Evolutionary conservation across 2,329 filamentous ascomycete genomes (phyloP).

Genomic region (Cladosporium sp.): DNA sequence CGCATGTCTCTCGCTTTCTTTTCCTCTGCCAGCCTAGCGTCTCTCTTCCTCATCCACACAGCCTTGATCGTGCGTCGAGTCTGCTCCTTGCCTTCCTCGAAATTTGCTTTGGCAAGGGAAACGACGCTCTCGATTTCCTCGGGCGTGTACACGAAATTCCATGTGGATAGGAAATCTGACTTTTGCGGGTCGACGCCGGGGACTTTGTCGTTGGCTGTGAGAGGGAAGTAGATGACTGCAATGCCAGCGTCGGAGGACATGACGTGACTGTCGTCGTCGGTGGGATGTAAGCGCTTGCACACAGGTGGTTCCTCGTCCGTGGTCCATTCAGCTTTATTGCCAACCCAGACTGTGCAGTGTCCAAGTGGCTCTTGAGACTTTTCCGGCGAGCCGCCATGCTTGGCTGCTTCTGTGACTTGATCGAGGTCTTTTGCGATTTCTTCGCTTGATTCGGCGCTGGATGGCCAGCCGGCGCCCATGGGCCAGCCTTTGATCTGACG

Average conservation of each 20-base stretch:
- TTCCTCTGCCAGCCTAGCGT: slow-evolving; percentile 54
- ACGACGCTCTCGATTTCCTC: slow-evolving; percentile 86
- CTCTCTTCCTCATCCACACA: slow-evolving; percentile 90
- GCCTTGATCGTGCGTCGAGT: slow-evolving; percentile 75
- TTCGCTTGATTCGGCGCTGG: slow-evolving; percentile 52
- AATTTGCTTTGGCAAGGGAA: slow-evolving; percentile 78
- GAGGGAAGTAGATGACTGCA: slow-evolving; percentile 83
- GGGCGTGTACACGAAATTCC: slow-evolving; percentile 96
- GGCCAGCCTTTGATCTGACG: slow-evolving; percentile 93
- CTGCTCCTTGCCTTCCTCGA: slow-evolving; percentile 72
- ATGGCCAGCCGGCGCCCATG: slow-evolving; percentile 89
- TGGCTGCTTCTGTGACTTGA: slow-evolving; percentile 39
- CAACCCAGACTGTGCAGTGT: slow-evolving; percentile 95
- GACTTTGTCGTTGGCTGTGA: slow-evolving; percentile 76
- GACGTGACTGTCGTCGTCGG: slow-evolving; percentile 45
- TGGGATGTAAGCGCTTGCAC: slow-evolving; percentile 41
- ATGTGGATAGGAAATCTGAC: slow-evolving; percentile 86
- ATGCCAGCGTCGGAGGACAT: slow-evolving; percentile 64
- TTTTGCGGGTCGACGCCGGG: slow-evolving; percentile 76
- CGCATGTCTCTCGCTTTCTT: slow-evolving; percentile 35
- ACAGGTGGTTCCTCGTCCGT: slow-evolving; percentile 40
- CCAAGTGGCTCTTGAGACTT: slow-evolving; percentile 54
- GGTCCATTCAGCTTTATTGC: slow-evolving; percentile 33
- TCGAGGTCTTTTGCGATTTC: slow-evolving; percentile 63
- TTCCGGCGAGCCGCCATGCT: slow-evolving; percentile 41